Base-by-base conservation (phyloP, 257 asterid genomes). In the Solanum appendiculatum region DNA sequence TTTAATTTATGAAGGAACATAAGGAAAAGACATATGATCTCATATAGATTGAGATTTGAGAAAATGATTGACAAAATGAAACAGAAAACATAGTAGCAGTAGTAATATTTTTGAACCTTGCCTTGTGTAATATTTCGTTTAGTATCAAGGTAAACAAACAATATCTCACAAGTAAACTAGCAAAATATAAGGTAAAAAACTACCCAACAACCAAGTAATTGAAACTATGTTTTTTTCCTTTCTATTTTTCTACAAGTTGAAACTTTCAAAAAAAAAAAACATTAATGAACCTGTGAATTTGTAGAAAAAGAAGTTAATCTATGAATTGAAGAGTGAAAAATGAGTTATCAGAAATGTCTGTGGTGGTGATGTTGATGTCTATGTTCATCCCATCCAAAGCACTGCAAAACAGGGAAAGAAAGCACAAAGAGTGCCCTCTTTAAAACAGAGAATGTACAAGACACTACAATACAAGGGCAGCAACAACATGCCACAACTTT, bases 381-480 rank as follows among this genome's bases (percentile, higher is more conserved):
- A 44, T 84, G 91, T n/a, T 92, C 94, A 88, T 93, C 97, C 91
- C 87, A 89, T 33, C 93, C 92, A 64, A 92, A 92, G 84, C 98
- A 95, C 89, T 90, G 96, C 92, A 93, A 72, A 80, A 95, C 88
- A 31, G 97, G 98, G 87, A 88, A 94, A 78, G 89, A 94, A 10
- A 91, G 92, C 4, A 90, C 94, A 83, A 93, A 93, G 87, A 91
- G 11, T 87, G 95, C 91, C 88, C 94, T 90, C 86, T 90, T 88
- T 8, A 91, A 83, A 83, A 73, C 21, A 80, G 91, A 87, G 51
- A 91, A 88, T 2, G 74, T 54, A 4, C 89, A 90, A 2, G 94
- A 87, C 4, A 91, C 88, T 31, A 88, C 15, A 64, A 86, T 48
- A 87, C 97, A 90, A 7, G 92, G 93, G 86, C 93, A 90, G 68